A percentile compares a stretch with the other conserved stretches of the same genome.
phyloP scores from a whole-genome alignment of 306 rosid genomes.

The Ormosia semicastrata region DNA sequence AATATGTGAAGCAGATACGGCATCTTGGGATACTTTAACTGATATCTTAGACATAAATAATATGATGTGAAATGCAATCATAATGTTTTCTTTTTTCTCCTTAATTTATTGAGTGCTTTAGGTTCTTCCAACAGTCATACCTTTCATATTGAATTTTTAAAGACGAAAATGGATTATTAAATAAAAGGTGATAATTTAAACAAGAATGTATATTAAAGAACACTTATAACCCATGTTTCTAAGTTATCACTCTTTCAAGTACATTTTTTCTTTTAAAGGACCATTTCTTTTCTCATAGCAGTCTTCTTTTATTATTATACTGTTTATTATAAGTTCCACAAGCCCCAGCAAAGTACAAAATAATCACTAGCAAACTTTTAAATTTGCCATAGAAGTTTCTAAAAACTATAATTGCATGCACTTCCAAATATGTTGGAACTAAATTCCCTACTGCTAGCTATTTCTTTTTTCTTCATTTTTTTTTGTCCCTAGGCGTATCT shows the following conservation, averaged over 20 bases:
- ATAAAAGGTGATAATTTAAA: slow-evolving; percentile 38
- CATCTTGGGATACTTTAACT: slow-evolving; percentile 36
- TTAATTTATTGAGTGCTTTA: slow-evolving; percentile 39
- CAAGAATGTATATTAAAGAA: slow-evolving; percentile 28
- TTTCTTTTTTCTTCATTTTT: background rate
- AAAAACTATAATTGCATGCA: slow-evolving; percentile 43
- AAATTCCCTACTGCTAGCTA: slow-evolving; percentile 23
- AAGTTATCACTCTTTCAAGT: slow-evolving; percentile 40
- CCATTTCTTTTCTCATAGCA: slow-evolving; percentile 30
- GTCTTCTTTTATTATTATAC: slow-evolving; percentile 32
- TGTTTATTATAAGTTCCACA: slow-evolving; percentile 36
- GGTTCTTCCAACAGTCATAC: slow-evolving; percentile 43
- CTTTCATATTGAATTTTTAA: slow-evolving; percentile 33
- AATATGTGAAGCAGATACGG: slow-evolving; percentile 31
- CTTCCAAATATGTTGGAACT: slow-evolving; percentile 78
- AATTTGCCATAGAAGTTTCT: slow-evolving; percentile 48
- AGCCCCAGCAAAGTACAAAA: slow-evolving; percentile 41
- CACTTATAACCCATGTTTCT: slow-evolving; percentile 30
- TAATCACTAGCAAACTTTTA: slow-evolving; percentile 33
- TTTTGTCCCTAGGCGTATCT: slow-evolving; percentile 9
- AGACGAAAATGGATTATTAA: slow-evolving; percentile 18
- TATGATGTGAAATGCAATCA: background rate
- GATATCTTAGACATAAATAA: slow-evolving; percentile 26
- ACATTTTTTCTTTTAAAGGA: slow-evolving; percentile 23
- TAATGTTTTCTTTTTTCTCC: background rate